phyloP scores from a whole-genome alignment of 129 eudicot species.

The Flaveria brownii region DNA sequence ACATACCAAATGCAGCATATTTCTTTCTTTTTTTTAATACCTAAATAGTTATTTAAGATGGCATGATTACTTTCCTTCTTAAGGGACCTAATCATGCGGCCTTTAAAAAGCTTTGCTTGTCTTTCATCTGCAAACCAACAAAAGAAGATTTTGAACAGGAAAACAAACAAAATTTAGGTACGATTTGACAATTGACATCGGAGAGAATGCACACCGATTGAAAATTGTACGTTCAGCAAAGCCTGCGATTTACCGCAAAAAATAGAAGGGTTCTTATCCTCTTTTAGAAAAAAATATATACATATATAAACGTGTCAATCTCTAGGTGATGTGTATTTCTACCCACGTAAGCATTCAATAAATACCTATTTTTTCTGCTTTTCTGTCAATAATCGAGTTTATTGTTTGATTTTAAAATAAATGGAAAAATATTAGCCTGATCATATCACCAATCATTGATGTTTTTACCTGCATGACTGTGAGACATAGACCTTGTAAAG shows the following conservation, averaged over 20 bases:
- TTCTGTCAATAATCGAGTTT: neutral
- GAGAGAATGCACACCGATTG: neutral
- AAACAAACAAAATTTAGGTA: slow-evolving; percentile 31
- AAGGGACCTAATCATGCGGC: slow-evolving; percentile 30
- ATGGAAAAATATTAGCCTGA: slow-evolving; percentile 14
- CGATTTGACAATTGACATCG: slow-evolving; percentile 26
- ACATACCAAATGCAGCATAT: slow-evolving; percentile 6
- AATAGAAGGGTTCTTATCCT: slow-evolving; percentile 10
- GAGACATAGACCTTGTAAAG: slow-evolving; percentile 49
- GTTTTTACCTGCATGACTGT: slow-evolving; percentile 68
- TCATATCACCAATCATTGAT: slow-evolving; percentile 35
- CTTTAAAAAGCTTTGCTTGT: slow-evolving; percentile 23
- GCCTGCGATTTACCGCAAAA: slow-evolving; percentile 10
- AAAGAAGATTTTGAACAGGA: slow-evolving; percentile 20
- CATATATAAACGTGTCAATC: neutral
- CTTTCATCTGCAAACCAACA: slow-evolving; percentile 35
- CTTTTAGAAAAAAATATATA: slow-evolving; percentile 1
- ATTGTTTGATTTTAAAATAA: neutral
- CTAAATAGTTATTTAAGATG: neutral
- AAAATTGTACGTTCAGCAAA: too few relatives aligned
- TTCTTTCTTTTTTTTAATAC: slow-evolving; percentile 1
- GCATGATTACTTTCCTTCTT: slow-evolving; percentile 30
- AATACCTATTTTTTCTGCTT: neutral
- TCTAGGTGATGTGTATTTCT: slow-evolving; percentile 12
- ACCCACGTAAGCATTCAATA: slow-evolving; percentile 9